Evolutionary conservation across 352 stramenopile genomes (phyloP).

Genomic region (Peronospora farinosa): DNA sequence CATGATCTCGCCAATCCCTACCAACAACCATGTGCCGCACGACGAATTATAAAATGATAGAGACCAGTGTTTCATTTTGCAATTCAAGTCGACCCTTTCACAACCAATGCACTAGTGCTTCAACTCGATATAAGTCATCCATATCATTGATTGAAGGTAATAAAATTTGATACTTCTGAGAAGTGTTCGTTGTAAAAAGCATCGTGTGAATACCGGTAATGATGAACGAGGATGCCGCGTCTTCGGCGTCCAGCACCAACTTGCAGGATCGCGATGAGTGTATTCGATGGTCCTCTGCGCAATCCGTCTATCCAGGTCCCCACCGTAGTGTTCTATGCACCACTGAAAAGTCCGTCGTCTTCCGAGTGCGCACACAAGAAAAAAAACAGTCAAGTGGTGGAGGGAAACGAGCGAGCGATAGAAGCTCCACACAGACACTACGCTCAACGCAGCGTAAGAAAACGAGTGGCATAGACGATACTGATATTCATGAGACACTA

Average conservation of each 20-base stretch:
- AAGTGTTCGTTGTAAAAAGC: no score
- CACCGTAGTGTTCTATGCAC: constrained; percentile 15
- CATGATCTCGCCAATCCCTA: constrained; percentile 47
- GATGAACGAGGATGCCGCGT: constrained; percentile 22
- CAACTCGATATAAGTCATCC: constrained; percentile 5
- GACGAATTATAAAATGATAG: constrained; percentile 16
- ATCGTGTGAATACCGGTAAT: neutral
- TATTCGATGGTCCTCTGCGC: constrained; percentile 10
- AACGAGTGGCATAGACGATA: constrained; percentile 12
- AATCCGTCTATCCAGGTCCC: neutral
- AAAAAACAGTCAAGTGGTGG: constrained; percentile 12
- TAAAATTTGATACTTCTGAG: neutral
- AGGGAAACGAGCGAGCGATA: constrained; percentile 4
- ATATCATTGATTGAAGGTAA: constrained; percentile 1
- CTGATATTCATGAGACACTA: constrained; percentile 28
- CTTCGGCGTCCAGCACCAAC: constrained; percentile 18
- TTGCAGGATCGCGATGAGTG: constrained; percentile 8
- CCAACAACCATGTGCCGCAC: constrained; percentile 22
- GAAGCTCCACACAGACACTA: constrained; percentile 9
- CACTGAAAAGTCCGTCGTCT: constrained; percentile 32
- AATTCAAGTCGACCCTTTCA: no score
- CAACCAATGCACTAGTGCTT: no score
- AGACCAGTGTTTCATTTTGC: neutral
- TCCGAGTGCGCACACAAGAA: constrained; percentile 26
- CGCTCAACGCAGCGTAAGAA: constrained; percentile 2